Evolutionary conservation across 129 eudicot species (phyloP).

Genomic region (Flaveria brownii): DNA sequence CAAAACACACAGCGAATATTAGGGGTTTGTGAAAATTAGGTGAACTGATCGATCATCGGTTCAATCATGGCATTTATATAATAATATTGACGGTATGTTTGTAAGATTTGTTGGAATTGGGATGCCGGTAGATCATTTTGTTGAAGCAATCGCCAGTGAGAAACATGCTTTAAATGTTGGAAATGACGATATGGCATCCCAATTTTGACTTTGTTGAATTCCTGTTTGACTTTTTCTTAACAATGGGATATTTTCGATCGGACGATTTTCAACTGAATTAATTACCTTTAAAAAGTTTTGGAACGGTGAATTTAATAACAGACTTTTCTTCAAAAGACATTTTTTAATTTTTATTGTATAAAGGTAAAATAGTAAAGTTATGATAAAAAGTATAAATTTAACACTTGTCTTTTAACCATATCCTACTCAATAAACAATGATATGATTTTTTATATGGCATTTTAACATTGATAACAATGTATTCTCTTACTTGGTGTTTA

Average conservation of each 20-base stretch:
- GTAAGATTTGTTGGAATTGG: background rate
- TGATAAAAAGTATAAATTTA: too few species aligned
- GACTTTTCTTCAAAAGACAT: too few species aligned
- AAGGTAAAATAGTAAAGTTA: too few species aligned
- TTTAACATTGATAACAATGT: too few species aligned
- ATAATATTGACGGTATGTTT: constrained; percentile 9
- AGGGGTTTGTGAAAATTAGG: constrained; percentile 41
- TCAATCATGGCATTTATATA: constrained; percentile 21
- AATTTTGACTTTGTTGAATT: constrained; percentile 21
- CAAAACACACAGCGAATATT: background rate
- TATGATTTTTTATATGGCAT: too few species aligned
- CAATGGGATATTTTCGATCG: background rate
- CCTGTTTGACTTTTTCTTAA: background rate
- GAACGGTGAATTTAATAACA: too few species aligned
- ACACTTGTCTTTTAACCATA: too few species aligned
- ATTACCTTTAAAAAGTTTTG: too few species aligned
- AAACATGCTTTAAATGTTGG: constrained; percentile 4
- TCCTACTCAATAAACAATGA: too few species aligned
- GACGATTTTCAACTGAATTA: too few species aligned
- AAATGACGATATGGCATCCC: background rate
- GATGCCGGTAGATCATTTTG: constrained; percentile 13
- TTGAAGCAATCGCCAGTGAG: constrained; percentile 1
- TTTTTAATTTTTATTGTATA: too few species aligned
- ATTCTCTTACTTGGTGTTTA: too few species aligned
- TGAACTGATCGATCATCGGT: constrained; percentile 24